These are phyloP conservation scores for Podaxis sp. DNA, from an alignment of 768 basidiomycete species.

Conservation along the genomic window DNA sequence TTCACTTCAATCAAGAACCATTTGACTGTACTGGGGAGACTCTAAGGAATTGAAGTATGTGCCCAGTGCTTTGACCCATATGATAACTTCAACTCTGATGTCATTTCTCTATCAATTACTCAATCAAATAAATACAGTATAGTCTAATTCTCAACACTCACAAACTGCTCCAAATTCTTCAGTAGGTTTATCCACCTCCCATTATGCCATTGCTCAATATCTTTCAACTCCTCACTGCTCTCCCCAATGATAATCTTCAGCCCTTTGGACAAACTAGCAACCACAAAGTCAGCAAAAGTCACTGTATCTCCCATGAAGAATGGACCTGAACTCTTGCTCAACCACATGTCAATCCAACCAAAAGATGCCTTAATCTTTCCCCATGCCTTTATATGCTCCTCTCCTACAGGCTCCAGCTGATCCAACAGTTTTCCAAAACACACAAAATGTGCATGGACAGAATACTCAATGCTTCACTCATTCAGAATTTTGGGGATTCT, in stretches of 20 bases:
- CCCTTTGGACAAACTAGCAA: slow-evolving; percentile 29
- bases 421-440: background rate
- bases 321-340: slow-evolving; percentile 22
- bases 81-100: too few species aligned
- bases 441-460: background rate
- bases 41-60: too few species aligned
- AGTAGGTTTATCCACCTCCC: slow-evolving; percentile 32
- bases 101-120: too few species aligned
- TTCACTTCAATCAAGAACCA: slow-evolving; percentile 3
- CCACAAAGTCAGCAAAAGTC: slow-evolving; percentile 36
- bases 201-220: slow-evolving; percentile 29
- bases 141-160: background rate
- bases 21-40: background rate
- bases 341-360: slow-evolving; percentile 21
- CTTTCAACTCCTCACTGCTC: slow-evolving; percentile 36
- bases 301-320: slow-evolving; percentile 32
- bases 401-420: slow-evolving; percentile 11
- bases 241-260: slow-evolving; percentile 29
- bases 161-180: slow-evolving; percentile 25
- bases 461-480: background rate
- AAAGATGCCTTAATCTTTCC: slow-evolving; percentile 21
- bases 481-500: background rate
- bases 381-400: slow-evolving; percentile 23
- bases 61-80: too few species aligned
- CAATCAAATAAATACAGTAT: background rate